Evolutionary conservation across 331 rosid genomes (phyloP), one percentile per base, ranked within the genome.

Genomic region (Pyracantha coccinea): DNA sequence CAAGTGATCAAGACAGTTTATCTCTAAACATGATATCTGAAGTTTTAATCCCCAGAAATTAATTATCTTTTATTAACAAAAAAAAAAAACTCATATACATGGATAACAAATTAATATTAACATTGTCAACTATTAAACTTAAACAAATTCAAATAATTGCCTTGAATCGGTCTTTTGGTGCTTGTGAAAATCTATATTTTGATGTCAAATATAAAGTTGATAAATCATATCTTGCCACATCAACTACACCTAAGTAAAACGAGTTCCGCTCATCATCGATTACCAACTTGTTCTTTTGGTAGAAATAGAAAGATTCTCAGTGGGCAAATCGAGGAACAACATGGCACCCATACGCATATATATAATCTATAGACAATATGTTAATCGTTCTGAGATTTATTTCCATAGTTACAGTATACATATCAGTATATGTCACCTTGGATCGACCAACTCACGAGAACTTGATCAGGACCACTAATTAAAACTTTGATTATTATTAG

Each of bases 361-460:
- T 25, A 38, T 38, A 38, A 38, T 38, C 45, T 38, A 38, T 38
- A 38, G 45, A 38, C 45, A 38, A 2, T 38, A 38, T 38, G 45
- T 9, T 38, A 38, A 38, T 9, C 45, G 45, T 38, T 38, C 45
- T 2, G 14, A 38, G 45, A 38, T 38, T 38, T 10, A 38, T 38
- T 38, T 38, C 14, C 45, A 38, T 38, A 38, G 45, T 38, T 38
- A 38, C 45, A 38, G 45, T 10, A 38, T 23, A 21, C 54, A 52
- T 19, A 5, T 24, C 20, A 11, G 17, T 60, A 13, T 35, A 17
- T 70, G 68, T 66, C 79, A 75, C 80, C 29, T 69, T 69, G 57
- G 66, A 38, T n/a, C 74, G 80, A 75, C 74, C 69, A 64, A 29
- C 62, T 32, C 76, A 77, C 63, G 57, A 55, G 74, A 58, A 66